Conservation (phyloP, 2,329 filamentous ascomycete genomes). For the Penicillium expansum region DNA sequence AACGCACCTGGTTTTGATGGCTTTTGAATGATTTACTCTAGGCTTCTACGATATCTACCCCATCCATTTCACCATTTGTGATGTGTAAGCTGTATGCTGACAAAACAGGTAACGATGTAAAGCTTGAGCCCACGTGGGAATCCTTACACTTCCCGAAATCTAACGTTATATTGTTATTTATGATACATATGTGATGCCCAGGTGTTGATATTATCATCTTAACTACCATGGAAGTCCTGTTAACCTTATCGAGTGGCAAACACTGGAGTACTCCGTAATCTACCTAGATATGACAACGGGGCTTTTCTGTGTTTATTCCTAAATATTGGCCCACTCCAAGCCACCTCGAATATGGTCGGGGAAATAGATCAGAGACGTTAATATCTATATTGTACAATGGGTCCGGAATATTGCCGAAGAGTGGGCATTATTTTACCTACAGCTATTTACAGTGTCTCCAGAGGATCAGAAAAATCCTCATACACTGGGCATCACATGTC, state of each 20-base stretch:
- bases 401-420: not conserved
- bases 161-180: not conserved
- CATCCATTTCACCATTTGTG: not conserved
- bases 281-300: not conserved
- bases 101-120: slow-evolving; percentile 13
- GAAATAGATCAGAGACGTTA: not conserved
- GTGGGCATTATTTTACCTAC: not conserved
- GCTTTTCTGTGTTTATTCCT: not conserved
- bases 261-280: not conserved
- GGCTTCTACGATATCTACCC: not conserved
- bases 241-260: slow-evolving; percentile 3
- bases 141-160: not conserved
- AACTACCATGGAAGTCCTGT: not conserved
- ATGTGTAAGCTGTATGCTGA: not conserved
- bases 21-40: not conserved
- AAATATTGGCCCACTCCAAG: not conserved
- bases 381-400: not conserved
- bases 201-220: not conserved
- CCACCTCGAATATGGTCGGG: not conserved
- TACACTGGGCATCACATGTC: not conserved
- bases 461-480: not conserved
- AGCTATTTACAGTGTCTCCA: not conserved
- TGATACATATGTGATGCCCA: too few relatives aligned
- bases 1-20: not conserved
- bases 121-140: slow-evolving; percentile 19